These are phyloP conservation scores for Austroboletus eburneus DNA, from an alignment of 768 basidiomycete species.

Conservation along the genomic window DNA sequence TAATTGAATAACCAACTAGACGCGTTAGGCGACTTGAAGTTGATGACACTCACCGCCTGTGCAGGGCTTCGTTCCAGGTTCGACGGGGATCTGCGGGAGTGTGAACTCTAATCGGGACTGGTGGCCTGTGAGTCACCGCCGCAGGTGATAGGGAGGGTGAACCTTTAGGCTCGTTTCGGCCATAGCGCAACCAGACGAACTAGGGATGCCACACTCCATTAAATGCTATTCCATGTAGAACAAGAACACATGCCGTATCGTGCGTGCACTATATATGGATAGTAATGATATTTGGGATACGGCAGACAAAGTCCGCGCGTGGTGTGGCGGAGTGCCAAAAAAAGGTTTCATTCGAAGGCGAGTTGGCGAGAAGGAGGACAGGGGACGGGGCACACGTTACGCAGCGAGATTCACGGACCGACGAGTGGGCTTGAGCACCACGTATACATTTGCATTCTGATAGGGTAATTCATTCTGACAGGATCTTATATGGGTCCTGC, in stretches of 20 bases:
- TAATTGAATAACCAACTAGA: slow-evolving; percentile 18
- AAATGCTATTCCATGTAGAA: neutral
- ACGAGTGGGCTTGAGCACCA: slow-evolving; percentile 15
- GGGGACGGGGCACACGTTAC: slow-evolving; percentile 13
- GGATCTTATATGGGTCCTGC: slow-evolving; percentile 5
- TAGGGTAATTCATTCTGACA: slow-evolving; percentile 22
- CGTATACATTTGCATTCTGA: slow-evolving; percentile 25
- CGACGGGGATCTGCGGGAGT: slow-evolving; percentile 18
- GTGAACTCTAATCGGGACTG: slow-evolving; percentile 11
- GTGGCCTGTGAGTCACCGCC: slow-evolving; percentile 1
- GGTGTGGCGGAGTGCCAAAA: slow-evolving; percentile 14
- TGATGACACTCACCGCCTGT: slow-evolving; percentile 8
- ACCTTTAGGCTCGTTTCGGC: slow-evolving; percentile 10
- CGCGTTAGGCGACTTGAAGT: slow-evolving; percentile 18
- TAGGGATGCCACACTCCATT: slow-evolving; percentile 2
- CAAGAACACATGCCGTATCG: slow-evolving; percentile 9
- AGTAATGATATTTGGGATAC: slow-evolving; percentile 1
- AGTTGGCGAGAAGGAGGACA: neutral
- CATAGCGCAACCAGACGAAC: slow-evolving; percentile 5
- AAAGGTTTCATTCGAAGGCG: slow-evolving; percentile 11
- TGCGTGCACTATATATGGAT: slow-evolving; percentile 9
- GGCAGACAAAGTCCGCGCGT: slow-evolving; percentile 14
- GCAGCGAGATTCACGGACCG: slow-evolving; percentile 23
- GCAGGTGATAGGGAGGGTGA: neutral
- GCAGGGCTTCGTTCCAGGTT: slow-evolving; percentile 21